These are phyloP conservation scores for Angomonas deanei DNA, from an alignment of 208 protist species.

Conservation along the genomic window DNA sequence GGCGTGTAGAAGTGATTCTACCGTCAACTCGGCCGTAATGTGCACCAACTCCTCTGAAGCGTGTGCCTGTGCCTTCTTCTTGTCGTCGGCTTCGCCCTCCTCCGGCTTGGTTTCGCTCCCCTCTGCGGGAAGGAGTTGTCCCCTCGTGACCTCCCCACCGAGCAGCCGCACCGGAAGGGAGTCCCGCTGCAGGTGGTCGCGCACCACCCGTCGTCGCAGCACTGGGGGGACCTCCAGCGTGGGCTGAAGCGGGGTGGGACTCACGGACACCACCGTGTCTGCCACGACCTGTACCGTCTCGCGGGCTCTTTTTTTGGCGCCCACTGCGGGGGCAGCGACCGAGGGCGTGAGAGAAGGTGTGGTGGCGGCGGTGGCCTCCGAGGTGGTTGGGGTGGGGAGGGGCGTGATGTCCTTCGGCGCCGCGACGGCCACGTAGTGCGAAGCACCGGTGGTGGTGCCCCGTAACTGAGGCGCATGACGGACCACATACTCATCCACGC, in stretches of 20 bases:
- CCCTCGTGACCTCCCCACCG: conserved; percentile 12
- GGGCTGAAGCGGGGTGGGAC: conserved; percentile 64
- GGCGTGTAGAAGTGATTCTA: conserved; percentile 33
- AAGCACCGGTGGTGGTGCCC: conserved; percentile 51
- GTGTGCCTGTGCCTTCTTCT: neutral
- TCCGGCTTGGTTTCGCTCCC: neutral
- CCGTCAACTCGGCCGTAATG: conserved; percentile 22
- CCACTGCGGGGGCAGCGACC: neutral
- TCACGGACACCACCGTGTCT: conserved; percentile 1
- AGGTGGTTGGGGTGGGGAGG: neutral
- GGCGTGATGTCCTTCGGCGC: neutral
- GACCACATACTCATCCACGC: conserved; percentile 77
- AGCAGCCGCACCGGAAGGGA: conserved; percentile 53
- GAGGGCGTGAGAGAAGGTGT: neutral
- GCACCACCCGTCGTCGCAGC: conserved; percentile 41
- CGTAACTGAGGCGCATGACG: conserved; percentile 41
- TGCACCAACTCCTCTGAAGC: neutral
- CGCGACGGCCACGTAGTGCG: conserved; percentile 3
- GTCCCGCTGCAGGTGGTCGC: conserved; percentile 57
- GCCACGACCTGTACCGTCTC: neutral
- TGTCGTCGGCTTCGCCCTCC: neutral
- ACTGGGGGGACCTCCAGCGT: conserved; percentile 37
- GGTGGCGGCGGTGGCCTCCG: neutral
- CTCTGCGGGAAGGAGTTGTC: conserved; percentile 14
- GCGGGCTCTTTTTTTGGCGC: neutral